Conservation (phyloP, 2,329 filamentous ascomycete genomes). For the Lachnellula willkommii region DNA sequence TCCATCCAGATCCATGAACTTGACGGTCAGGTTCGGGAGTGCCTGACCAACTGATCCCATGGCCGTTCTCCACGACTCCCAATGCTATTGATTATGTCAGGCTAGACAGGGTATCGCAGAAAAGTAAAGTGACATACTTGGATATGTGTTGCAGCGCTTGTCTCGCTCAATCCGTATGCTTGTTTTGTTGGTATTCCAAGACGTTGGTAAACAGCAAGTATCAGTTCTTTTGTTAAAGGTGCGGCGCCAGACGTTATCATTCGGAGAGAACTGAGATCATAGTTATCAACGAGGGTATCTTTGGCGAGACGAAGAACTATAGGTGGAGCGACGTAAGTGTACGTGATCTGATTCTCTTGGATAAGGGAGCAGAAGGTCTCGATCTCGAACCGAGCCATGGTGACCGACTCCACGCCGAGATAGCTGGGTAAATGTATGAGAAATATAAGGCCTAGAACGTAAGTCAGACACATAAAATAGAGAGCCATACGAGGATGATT, state of each 20-base stretch:
- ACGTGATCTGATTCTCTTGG: slow-evolving; percentile 68
- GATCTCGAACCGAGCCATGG: slow-evolving; percentile 74
- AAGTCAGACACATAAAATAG: not conserved
- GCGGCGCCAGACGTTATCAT: slow-evolving; percentile 83
- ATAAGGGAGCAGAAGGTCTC: slow-evolving; percentile 63
- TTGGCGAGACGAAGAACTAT: slow-evolving; percentile 75
- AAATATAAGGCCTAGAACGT: not conserved
- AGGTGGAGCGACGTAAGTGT: slow-evolving; percentile 74
- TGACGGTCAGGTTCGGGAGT: slow-evolving; percentile 7
- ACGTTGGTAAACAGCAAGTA: slow-evolving; percentile 65
- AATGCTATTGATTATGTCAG: not conserved
- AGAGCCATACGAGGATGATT: not conserved
- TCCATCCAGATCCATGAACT: slow-evolving; percentile 3
- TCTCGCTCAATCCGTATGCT: slow-evolving; percentile 83
- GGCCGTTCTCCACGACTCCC: slow-evolving; percentile 2
- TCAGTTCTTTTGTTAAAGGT: slow-evolving; percentile 71
- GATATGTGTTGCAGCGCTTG: slow-evolving; percentile 68
- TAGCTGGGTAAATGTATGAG: slow-evolving; percentile 58
- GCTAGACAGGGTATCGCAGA: not conserved
- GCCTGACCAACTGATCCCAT: slow-evolving; percentile 7
- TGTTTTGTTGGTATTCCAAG: slow-evolving; percentile 77
- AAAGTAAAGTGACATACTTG: slow-evolving; percentile 29
- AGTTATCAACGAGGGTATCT: slow-evolving; percentile 67
- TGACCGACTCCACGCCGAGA: slow-evolving; percentile 57
- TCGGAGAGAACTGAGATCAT: slow-evolving; percentile 70